Evolutionary conservation across 192 early-diverging fungal genomes (phyloP), one percentile per base, ranked within the genome.

Genomic region (Backusella sp.): DNA sequence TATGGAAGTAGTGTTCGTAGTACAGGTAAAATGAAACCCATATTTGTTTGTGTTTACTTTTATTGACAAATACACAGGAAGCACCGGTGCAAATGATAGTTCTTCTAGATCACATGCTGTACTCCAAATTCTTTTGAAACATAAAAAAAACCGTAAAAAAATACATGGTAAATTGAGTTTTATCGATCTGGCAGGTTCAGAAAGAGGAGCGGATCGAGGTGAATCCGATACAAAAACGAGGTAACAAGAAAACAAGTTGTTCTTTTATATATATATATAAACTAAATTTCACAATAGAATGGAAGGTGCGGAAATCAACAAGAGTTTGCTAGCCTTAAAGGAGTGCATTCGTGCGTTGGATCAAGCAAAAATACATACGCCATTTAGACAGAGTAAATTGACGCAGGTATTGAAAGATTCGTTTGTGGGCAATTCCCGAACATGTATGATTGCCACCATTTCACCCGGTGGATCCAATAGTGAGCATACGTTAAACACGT

Each of bases 241-340:
- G 92, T 92, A 84, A 66, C 68, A 76, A 77, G 12, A 62, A 4
- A 62, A 3, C 11, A 9, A 62, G 56, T 26, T 62, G 37, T 6
- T 62, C 14, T 4, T 62, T 8, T 62, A 9, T 28, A 28, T 12
- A 9, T 28, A 28, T 12, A 26, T 59, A 23, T 3, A n/a, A 52
- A 52, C 7, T 26, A 26, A 26, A 14, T 2, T 21, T n/a, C 15
- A 72, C 28, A 32, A 23, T 80, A 91, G 95, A 78, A 96, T 96
- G 96, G 97, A 99, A 79, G 98, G 97, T 6, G 94, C 97, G 0
- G 97, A 99, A 84, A 99, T 99, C 87, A 99, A 99, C 87, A 98
- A 98, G 85, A 96, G 94, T 78, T 86, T 99, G 73, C 85, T 99
- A 65, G 98, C 97, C 0, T 83, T 99, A 73, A 98, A 99, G 80